These are phyloP conservation scores for Petunia hybrid DNA, from an alignment of 305 asterid species.

Conservation along the genomic window DNA sequence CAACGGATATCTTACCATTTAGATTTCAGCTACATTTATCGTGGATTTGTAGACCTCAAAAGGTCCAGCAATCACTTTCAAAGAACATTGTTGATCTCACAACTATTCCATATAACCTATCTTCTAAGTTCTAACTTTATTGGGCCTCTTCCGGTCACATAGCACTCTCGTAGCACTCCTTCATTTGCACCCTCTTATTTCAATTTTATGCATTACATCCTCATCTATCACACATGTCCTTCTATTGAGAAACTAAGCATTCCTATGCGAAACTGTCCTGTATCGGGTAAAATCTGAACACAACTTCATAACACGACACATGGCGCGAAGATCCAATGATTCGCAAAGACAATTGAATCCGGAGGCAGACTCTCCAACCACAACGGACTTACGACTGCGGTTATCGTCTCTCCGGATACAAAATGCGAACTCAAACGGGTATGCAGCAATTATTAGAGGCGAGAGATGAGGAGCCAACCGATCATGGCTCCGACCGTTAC, in stretches of 20 bases:
- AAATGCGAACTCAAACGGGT: too few species aligned
- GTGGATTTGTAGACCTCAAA: not conserved
- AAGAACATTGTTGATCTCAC: not conserved
- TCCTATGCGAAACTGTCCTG: not conserved
- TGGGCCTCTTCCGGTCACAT: not conserved
- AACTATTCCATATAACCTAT: not conserved
- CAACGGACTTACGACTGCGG: too few species aligned
- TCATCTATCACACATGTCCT: not conserved
- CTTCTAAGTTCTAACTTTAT: not conserved
- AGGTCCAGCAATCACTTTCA: not conserved
- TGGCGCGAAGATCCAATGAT: too few species aligned
- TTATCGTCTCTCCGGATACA: too few species aligned
- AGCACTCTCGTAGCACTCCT: not conserved
- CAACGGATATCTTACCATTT: not conserved
- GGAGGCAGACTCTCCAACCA: too few species aligned
- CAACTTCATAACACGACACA: too few species aligned
- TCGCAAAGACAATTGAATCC: too few species aligned
- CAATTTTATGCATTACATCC: constrained; percentile 17
- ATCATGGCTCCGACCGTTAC: too few species aligned
- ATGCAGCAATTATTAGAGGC: too few species aligned
- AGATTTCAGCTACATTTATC: not conserved
- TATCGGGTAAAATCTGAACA: too few species aligned
- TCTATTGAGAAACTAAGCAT: not conserved
- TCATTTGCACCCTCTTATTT: not conserved
- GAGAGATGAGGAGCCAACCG: too few species aligned